Evolutionary conservation across 805 yeast genomes (phyloP).

Genomic region (Candida multigemmis): DNA sequence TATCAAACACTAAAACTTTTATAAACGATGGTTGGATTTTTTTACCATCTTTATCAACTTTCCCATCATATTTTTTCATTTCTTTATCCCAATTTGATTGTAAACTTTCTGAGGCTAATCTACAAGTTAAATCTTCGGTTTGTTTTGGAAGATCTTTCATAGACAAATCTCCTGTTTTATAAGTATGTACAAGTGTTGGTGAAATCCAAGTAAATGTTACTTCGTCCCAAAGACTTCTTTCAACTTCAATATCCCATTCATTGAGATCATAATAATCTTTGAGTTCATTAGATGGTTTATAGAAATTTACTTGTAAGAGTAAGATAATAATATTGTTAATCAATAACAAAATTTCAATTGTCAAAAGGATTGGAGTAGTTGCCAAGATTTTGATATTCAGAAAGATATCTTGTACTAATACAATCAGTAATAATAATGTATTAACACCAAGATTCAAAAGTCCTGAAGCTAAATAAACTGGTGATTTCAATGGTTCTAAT

Average conservation of each 20-base stretch:
- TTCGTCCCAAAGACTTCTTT: conserved; percentile 11
- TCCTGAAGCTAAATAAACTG: conserved; percentile 27
- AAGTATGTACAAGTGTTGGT: conserved; percentile 14
- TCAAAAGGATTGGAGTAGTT: conserved; percentile 2
- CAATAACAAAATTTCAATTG: conserved; percentile 7
- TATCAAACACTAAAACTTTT: conserved; percentile 11
- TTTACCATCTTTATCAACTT: conserved; percentile 4
- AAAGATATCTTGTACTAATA: conserved; percentile 10
- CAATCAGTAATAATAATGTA: conserved; percentile 4
- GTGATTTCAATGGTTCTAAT: conserved; percentile 33
- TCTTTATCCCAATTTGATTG: conserved; percentile 13
- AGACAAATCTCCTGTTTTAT: conserved; percentile 12
- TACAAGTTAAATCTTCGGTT: conserved; percentile 7
- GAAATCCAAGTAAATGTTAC: conserved; percentile 18
- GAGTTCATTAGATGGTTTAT: conserved; percentile 11
- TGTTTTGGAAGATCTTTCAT: conserved; percentile 57
- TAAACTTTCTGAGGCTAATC: conserved; percentile 10
- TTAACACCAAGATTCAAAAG: conserved; percentile 28
- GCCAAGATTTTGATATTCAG: conserved; percentile 10
- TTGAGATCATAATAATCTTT: conserved; percentile 11
- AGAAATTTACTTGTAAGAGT: conserved; percentile 8
- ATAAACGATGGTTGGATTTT: conserved; percentile 5
- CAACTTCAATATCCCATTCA: conserved; percentile 15
- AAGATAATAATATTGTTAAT: conserved; percentile 9
- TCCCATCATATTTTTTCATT: conserved; percentile 5